Evolutionary conservation across 257 asterid species (phyloP), one percentile per base, ranked within the genome.

Genomic region (Plantago ovata): DNA sequence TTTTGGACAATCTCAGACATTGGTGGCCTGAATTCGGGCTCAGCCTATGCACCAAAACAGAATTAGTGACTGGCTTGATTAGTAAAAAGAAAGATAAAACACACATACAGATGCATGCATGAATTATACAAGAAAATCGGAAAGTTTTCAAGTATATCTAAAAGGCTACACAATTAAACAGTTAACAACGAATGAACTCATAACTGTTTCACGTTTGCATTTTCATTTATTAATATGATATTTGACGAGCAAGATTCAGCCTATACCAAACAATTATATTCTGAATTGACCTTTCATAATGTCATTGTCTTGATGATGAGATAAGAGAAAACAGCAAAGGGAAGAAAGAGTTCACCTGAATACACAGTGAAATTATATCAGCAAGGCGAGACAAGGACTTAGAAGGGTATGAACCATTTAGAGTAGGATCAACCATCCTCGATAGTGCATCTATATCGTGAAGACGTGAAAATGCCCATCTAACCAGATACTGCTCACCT

Each of bases 11-110:
- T 87, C 77, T 91, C 98, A 8, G 96, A 91, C 86, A 91, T 85
- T 0, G 98, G 93, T 3, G 96, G 98, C 70, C 98, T 71, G 81
- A 91, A 91, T 68, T 87, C 98, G 1, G 96, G 98, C 67, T 91
- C 95, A 24, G 82, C 71, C 98, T 91, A 86, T 62, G 33, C 45
- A 64, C 15, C 21, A 42, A 7, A 38, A n/a, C n/a, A n/a, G 40
- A 56, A 16, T 46, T 3, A 56, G 36, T 28, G 7, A 28, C 36
- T 28, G 36, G 36, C 36, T 28, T 28, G 36, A 28, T 28, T 28
- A 3, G 36, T 28, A 28, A 6, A 28, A 28, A 28, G 36, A 4
- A 28, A 28, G 6, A 28, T 3, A 28, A 2, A n/a, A n/a, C n/a
- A n/a, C n/a, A n/a, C n/a, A n/a, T n/a, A n/a, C n/a, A n/a, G n/a